Evolutionary conservation across 352 stramenopile genomes (phyloP), one percentile per base, ranked within the genome.

Genomic region (Phytopythium oedochilum): DNA sequence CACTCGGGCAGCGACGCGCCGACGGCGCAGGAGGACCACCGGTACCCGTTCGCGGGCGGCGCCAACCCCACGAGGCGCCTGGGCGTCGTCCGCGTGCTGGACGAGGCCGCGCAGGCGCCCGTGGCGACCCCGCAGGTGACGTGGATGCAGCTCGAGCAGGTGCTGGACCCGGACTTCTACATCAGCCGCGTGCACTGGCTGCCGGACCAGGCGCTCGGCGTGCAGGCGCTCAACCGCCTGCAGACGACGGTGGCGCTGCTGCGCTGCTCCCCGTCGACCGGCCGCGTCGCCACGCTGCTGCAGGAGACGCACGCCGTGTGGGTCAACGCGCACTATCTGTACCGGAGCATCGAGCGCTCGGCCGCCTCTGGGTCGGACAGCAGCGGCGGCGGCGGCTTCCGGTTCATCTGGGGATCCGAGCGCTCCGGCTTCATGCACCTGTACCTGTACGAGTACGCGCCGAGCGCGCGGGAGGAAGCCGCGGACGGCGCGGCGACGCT

Each of bases 241-340:
- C 86, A 95, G 64, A 91, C 82, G 34, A 66, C 92, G 36, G 55
- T 78, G 18, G 61, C 54, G 53, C 87, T 94, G 38, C 54, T 94
- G 22, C 78, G 86, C 39, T 96, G 97, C 59, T 83, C 98, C 61
- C 60, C 78, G 7, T 51, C 64, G 6, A 89, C 79, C 11, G 89
- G 92, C 57, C 63, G 61, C 18, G 66, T 68, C 14, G 75, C 61
- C 9, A 81, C 91, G 35, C 59, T 99, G 12, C 75, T 98, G 39
- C 74, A 90, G 7, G 96, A 99, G 70, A 85, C 59, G 23, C 89
- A 91, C 42, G 62, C 94, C 0, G 65, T 97, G 23, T 99, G 96
- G 96, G 79, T 98, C 52, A 99, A 99, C 74, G 79, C 96, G 1
- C 91, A 96, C 63, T 96, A 98, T 62, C 71, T 98, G 28, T 96